These are phyloP conservation scores for Microdochium trichocladiopsis DNA, from an alignment of 2,329 filamentous ascomycete species.

Conservation along the genomic window DNA sequence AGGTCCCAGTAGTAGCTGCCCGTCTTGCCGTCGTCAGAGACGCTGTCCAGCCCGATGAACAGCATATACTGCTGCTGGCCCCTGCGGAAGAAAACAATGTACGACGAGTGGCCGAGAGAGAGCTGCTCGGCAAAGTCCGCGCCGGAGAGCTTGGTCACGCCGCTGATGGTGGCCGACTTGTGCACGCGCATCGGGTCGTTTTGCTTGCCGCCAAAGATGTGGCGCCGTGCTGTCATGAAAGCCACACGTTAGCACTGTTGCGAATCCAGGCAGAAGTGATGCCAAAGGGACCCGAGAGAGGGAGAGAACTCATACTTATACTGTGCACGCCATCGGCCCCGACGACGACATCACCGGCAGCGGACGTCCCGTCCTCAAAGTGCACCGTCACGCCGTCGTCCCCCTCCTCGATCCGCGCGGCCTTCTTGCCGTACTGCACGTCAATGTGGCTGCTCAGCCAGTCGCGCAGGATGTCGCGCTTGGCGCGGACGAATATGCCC, in stretches of 20 bases:
- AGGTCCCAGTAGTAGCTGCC: constrained; percentile 21
- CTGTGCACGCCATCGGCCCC: background rate
- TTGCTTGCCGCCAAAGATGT: background rate
- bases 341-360: background rate
- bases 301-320: background rate
- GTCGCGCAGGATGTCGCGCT: background rate
- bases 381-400: background rate
- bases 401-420: background rate
- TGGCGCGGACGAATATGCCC: background rate
- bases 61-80: background rate
- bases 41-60: constrained; percentile 17
- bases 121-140: background rate
- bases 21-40: constrained; percentile 7
- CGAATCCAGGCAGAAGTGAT: background rate
- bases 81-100: background rate
- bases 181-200: background rate
- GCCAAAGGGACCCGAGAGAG: background rate
- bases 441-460: constrained; percentile 1
- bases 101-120: background rate
- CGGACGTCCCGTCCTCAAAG: constrained; percentile 1
- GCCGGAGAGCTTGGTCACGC: background rate
- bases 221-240: background rate
- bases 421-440: constrained; percentile 1
- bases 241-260: background rate
- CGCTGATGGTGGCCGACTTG: background rate